These are phyloP conservation scores for Melampsora larici-populina DNA, from an alignment of 1,284 basidiomycete genomes.

Conservation along the genomic window DNA sequence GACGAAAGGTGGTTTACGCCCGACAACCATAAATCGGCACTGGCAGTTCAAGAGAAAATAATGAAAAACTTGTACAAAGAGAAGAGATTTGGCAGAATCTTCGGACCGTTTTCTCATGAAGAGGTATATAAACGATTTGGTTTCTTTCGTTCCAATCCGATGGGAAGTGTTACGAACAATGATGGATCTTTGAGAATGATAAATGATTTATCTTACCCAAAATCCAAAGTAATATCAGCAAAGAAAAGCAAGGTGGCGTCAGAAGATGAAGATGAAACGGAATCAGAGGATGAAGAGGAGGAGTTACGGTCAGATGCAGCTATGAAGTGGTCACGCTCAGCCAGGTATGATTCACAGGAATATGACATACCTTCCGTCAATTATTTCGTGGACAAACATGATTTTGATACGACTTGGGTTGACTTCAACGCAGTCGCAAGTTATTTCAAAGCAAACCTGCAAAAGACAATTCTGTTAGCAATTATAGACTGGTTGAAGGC, in stretches of 20 bases:
- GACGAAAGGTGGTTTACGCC: not conserved
- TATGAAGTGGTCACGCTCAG: too few relatives aligned
- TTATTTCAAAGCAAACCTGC: not conserved
- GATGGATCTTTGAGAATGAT: too few relatives aligned
- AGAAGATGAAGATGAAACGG: not conserved
- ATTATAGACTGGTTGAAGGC: constrained; percentile 6
- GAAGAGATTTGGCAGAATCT: not conserved
- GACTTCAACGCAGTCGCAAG: not conserved
- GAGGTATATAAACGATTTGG: not conserved
- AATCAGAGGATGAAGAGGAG: not conserved
- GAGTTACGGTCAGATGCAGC: not conserved
- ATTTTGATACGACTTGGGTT: not conserved
- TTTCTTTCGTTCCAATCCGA: not conserved
- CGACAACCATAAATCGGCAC: not conserved
- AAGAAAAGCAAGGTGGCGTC: not conserved
- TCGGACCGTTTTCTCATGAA: not conserved
- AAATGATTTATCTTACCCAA: not conserved
- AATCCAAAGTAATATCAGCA: too few relatives aligned
- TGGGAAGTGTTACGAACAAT: too few relatives aligned
- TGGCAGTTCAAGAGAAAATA: not conserved
- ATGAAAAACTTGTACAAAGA: not conserved
- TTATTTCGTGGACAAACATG: not conserved
- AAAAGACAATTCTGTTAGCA: not conserved
- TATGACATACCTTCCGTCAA: not conserved
- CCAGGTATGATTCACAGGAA: too few relatives aligned